Evolutionary conservation across 2,329 filamentous ascomycete species (phyloP).

Genomic region (Sporothrix humicola): DNA sequence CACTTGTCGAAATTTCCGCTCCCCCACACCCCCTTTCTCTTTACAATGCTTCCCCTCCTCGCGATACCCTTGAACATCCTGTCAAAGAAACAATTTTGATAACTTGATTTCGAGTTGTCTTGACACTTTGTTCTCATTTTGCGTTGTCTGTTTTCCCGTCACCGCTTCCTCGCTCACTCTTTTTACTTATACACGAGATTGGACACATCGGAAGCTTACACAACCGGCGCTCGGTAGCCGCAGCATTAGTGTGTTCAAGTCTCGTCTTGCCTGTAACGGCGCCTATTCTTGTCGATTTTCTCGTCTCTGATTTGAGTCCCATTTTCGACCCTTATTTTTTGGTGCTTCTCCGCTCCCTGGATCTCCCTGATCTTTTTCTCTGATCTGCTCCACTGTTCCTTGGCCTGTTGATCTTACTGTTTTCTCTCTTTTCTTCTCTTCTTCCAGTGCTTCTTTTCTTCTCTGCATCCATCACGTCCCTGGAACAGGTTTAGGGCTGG

Average conservation of each 20-base stretch:
- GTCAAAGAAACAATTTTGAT: not conserved
- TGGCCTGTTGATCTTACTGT: conserved; percentile 18
- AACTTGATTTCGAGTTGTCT: not conserved
- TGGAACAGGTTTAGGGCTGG: conserved; percentile 22
- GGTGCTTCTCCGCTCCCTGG: not conserved
- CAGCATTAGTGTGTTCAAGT: conserved; percentile 30
- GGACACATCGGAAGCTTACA: conserved; percentile 30
- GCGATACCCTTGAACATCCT: not conserved
- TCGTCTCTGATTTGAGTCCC: not conserved
- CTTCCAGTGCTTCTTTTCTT: conserved; percentile 2
- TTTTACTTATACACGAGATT: not conserved
- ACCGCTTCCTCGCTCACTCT: not conserved
- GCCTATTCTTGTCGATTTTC: not conserved
- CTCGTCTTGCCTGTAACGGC: not conserved
- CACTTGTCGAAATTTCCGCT: conserved; percentile 13
- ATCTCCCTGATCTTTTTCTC: not conserved
- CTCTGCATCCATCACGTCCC: conserved; percentile 13
- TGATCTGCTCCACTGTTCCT: conserved; percentile 5
- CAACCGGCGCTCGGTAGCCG: conserved; percentile 24
- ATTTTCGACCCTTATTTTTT: not conserved
- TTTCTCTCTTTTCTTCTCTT: not conserved
- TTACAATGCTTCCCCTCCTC: not conserved
- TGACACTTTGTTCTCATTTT: not conserved
- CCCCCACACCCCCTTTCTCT: not conserved
- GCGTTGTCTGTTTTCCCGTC: not conserved